Evolutionary conservation across 1,284 basidiomycete species (phyloP).

Genomic region (Neonothopanus nambi): DNA sequence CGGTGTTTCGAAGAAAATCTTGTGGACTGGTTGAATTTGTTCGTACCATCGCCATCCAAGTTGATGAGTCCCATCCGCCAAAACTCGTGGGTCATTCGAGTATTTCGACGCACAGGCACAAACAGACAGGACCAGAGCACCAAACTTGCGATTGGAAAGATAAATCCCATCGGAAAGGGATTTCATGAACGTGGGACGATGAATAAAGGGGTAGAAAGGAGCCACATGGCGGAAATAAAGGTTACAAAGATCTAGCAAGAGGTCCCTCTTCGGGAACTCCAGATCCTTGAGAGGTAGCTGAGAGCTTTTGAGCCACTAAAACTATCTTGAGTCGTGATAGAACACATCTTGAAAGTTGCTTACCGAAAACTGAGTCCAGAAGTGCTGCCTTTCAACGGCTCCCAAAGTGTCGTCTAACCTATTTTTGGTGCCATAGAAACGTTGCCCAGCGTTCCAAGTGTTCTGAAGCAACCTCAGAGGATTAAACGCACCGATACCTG

Average conservation of each 20-base stretch:
- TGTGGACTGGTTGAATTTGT: neutral
- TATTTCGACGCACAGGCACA: conserved; percentile 34
- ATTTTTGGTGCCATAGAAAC: too few species aligned
- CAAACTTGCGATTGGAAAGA: conserved; percentile 40
- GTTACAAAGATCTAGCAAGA: neutral
- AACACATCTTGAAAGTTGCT: too few species aligned
- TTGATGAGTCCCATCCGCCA: neutral
- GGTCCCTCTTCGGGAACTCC: conserved; percentile 2
- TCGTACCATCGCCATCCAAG: conserved; percentile 6
- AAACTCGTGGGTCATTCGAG: conserved; percentile 1
- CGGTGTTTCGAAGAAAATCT: too few species aligned
- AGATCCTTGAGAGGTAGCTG: neutral
- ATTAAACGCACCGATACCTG: too few species aligned
- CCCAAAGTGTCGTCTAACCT: too few species aligned
- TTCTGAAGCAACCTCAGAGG: too few species aligned
- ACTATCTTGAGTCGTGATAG: too few species aligned
- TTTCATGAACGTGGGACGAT: conserved; percentile 43
- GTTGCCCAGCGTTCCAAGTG: too few species aligned
- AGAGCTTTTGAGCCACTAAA: neutral
- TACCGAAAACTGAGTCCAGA: too few species aligned
- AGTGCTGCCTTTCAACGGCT: too few species aligned
- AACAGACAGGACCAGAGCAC: conserved; percentile 44
- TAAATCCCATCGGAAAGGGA: conserved; percentile 38
- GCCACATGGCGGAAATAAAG: conserved; percentile 6
- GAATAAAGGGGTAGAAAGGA: conserved; percentile 38